Evolutionary conservation across 257 asterid genomes (phyloP), one percentile per base, ranked within the genome.

Genomic region (Leonotis leonurus): DNA sequence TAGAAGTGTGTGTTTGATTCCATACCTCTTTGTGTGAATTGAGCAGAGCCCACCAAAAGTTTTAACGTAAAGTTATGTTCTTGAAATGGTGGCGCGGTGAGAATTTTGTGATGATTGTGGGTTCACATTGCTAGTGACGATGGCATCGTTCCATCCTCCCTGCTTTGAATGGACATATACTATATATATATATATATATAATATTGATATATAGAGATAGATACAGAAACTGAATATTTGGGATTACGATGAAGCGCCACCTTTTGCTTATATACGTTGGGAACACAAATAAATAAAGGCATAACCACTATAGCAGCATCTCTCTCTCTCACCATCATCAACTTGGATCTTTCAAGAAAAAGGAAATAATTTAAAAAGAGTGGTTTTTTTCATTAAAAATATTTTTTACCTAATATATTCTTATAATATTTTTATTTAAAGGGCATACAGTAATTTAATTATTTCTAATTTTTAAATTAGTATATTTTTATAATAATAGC

Each of bases 181-280:
- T 29, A 14, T 25, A 26, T 20, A 49, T 10, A 37, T 30, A 35
- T 33, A 20, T 6, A 13, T 29, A 29, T 33, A 25, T 13, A n/a
- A n/a, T n/a, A n/a, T n/a, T n/a, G n/a, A 49, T 10, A 37, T 30
- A 35, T 33, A 20, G 4, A 13, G 14, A 29, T 33, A 25, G 13
- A 25, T 48, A 16, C 54, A 35, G 29, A 32, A 33, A 17, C 11
- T 48, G 48, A 20, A 4, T 27, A 14, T 24, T 13, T 24, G 70
- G 56, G 39, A 35, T 20, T 13, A 48, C 32, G 65, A 14, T 13
- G 45, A 36, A 14, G 48, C 62, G 71, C 71, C 76, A 71, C 76
- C 71, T 54, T 27, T 33, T 30, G 37, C 48, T 12, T 18, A 39
- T 29, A 3, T 29, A 57, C 68, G 67, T 65, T 57, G 56, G 70